A percentile compares a stretch with the other conserved stretches of the same genome.
Conservation (phyloP, 306 rosid genomes). For the Ormosia emarginata region DNA sequence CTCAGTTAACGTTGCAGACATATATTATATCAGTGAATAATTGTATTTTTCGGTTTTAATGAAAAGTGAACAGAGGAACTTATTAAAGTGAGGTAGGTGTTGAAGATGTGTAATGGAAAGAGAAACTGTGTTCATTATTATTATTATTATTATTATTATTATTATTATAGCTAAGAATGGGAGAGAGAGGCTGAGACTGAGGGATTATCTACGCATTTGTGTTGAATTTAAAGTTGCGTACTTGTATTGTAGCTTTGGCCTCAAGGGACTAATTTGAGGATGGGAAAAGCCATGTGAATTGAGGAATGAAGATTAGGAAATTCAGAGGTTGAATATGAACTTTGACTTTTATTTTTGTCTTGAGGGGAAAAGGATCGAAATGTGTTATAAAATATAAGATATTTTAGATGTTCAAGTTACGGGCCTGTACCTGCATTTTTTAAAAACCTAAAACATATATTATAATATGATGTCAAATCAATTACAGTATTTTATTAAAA, state of each 20-base stretch:
- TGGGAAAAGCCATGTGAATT: neutral
- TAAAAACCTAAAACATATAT: neutral
- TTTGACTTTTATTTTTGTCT: neutral
- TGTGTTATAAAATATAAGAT: neutral
- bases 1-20: constrained; percentile 11
- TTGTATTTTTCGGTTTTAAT: neutral
- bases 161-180: neutral
- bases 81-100: neutral
- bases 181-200: neutral
- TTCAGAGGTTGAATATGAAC: neutral
- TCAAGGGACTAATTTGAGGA: neutral
- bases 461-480: neutral
- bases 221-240: neutral
- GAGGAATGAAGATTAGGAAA: neutral
- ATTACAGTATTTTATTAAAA: neutral
- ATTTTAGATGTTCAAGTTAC: neutral
- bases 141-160: neutral
- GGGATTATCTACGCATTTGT: neutral
- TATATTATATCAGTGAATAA: neutral
- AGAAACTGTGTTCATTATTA: neutral
- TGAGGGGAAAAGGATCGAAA: neutral
- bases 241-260: neutral
- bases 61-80: neutral
- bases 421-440: neutral
- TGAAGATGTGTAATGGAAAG: neutral